phyloP scores from a whole-genome alignment of 2,329 filamentous ascomycete genomes.

The Dactylellina haptotyla region DNA sequence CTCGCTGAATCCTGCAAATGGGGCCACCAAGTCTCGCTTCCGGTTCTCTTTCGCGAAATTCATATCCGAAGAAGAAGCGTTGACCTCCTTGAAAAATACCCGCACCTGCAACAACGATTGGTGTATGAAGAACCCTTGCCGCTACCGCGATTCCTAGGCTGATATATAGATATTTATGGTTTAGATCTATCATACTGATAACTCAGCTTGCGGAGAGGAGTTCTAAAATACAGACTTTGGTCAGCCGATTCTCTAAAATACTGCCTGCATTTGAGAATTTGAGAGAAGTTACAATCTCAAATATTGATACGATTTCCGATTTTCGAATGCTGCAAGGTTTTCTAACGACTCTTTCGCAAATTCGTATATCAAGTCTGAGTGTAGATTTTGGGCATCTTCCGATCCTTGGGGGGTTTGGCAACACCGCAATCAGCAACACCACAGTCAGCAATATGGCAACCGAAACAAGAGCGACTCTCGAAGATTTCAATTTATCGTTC shows the following conservation, averaged over 20 bases:
- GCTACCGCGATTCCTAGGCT: too few species aligned
- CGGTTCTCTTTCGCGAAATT: conserved; percentile 2
- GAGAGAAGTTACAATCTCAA: conserved; percentile 14
- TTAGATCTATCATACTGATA: conserved; percentile 10
- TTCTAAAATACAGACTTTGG: not conserved
- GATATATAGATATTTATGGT: not conserved
- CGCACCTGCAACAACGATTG: not conserved
- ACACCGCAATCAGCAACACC: not conserved
- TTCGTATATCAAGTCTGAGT: not conserved
- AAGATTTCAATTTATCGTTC: conserved; percentile 6
- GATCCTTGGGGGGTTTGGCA: too few species aligned
- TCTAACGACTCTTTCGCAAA: not conserved
- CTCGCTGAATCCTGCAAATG: conserved; percentile 1
- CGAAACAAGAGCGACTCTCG: conserved; percentile 4
- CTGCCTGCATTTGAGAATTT: not conserved
- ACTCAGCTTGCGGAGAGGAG: conserved; percentile 9
- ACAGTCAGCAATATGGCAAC: not conserved
- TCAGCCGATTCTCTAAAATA: conserved; percentile 1
- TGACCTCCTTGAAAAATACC: conserved; percentile 7
- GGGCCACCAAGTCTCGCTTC: not conserved
- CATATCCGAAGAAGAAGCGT: conserved; percentile 8
- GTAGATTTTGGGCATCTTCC: conserved; percentile 9
- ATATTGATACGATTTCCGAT: conserved; percentile 8
- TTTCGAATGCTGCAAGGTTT: conserved; percentile 1
- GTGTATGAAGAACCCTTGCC: not conserved